Conservation (phyloP, 768 basidiomycete genomes). For the Trametes maxima region DNA sequence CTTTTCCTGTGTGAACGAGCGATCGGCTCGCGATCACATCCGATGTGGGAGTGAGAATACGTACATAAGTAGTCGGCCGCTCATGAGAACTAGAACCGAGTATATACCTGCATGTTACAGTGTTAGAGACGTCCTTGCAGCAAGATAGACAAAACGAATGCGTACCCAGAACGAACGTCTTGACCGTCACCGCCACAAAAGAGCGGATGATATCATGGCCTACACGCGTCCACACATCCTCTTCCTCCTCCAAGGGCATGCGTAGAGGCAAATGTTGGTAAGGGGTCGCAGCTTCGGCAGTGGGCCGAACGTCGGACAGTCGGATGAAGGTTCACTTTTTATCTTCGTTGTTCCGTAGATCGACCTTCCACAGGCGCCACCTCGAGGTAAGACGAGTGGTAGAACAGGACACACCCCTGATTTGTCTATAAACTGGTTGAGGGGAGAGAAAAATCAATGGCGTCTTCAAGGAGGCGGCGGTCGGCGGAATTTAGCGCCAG, state of each 20-base stretch:
- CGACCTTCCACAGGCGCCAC: too few relatives aligned
- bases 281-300: neutral
- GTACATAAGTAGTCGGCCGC: neutral
- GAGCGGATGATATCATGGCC: slow-evolving; percentile 9
- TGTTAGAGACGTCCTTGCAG: too few relatives aligned
- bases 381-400: too few relatives aligned
- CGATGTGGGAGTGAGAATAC: neutral
- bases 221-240: neutral
- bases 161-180: slow-evolving; percentile 10
- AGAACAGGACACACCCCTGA: too few relatives aligned
- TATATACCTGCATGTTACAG: neutral
- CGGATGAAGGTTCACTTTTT: too few relatives aligned
- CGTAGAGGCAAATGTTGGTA: neutral
- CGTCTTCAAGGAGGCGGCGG: too few relatives aligned
- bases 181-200: slow-evolving; percentile 15
- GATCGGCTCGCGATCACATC: neutral
- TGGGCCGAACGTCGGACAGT: too few relatives aligned
- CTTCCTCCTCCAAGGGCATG: neutral
- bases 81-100: neutral
- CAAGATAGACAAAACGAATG: neutral
- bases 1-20: neutral
- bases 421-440: too few relatives aligned
- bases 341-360: too few relatives aligned
- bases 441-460: too few relatives aligned
- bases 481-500: too few relatives aligned